phyloP scores from a whole-genome alignment of 257 asterid species.

The Penstemon barbatus region DNA sequence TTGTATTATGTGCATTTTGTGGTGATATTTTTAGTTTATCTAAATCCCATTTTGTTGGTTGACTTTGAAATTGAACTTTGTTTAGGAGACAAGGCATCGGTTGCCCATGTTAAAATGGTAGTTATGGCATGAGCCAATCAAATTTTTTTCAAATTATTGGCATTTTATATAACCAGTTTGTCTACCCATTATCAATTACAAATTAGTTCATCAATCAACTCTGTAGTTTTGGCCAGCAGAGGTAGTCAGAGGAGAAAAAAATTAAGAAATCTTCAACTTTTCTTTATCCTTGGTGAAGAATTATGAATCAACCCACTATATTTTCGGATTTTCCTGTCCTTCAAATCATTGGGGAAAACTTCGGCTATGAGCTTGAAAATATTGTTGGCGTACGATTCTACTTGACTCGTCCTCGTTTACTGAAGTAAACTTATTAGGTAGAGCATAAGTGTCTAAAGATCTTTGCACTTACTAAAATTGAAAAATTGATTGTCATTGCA shows the following conservation, averaged over 20 bases:
- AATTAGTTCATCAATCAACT: constrained; percentile 32
- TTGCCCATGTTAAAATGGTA: constrained; percentile 68
- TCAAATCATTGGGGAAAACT: neutral
- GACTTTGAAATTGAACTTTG: constrained; percentile 57
- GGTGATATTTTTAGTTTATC: constrained; percentile 25
- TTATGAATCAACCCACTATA: neutral
- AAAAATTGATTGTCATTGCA: too few relatives aligned
- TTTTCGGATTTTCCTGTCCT: neutral
- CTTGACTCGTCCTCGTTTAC: neutral
- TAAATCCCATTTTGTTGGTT: constrained; percentile 44
- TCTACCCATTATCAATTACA: constrained; percentile 21
- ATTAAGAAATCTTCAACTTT: too few relatives aligned
- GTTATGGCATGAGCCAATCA: constrained; percentile 33
- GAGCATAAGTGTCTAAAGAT: too few relatives aligned
- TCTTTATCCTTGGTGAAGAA: neutral
- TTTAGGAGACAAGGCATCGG: constrained; percentile 60
- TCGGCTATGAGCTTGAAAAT: neutral
- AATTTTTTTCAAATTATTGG: constrained; percentile 23
- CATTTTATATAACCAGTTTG: constrained; percentile 15
- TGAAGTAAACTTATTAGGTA: too few relatives aligned
- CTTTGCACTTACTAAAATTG: too few relatives aligned
- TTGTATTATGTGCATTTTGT: constrained; percentile 38
- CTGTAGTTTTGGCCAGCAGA: constrained; percentile 29
- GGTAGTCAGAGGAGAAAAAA: neutral
- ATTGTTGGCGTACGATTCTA: neutral